Conservation (phyloP, 169 alveolate species). For the Eimeria praecox region DNA sequence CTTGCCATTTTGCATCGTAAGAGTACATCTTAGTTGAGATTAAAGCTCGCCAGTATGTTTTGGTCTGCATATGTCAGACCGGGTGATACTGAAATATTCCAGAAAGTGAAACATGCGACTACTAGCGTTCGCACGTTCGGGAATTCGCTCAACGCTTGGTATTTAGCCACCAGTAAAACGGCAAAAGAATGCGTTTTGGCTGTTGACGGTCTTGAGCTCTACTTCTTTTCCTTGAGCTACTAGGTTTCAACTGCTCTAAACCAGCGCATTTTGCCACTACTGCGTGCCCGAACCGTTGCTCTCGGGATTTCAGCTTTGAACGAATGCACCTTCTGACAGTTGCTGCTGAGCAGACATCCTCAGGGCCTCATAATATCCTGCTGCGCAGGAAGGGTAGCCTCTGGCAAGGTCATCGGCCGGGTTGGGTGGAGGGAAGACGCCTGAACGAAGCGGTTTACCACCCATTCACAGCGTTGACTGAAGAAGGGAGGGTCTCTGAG, state of each 20-base stretch:
- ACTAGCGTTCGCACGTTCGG: neutral
- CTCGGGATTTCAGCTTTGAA: neutral
- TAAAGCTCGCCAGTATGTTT: neutral
- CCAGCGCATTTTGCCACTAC: neutral
- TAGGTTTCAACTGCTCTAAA: neutral
- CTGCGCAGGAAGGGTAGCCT: slow-evolving; percentile 49
- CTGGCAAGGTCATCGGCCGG: slow-evolving; percentile 21
- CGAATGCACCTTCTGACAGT: slow-evolving; percentile 48
- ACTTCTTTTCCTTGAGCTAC: neutral
- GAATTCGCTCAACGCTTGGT: neutral
- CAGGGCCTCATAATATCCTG: slow-evolving; percentile 74
- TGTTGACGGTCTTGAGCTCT: neutral
- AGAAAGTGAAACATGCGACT: neutral
- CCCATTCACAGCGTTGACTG: slow-evolving; percentile 76
- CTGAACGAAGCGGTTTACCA: slow-evolving; percentile 78
- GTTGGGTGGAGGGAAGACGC: slow-evolving; percentile 63
- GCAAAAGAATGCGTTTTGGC: slow-evolving; percentile 17
- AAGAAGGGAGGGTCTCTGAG: slow-evolving; percentile 68
- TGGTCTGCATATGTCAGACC: slow-evolving; percentile 4
- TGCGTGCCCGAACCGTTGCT: neutral
- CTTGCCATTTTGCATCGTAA: neutral
- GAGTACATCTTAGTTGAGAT: neutral
- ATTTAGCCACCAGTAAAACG: neutral
- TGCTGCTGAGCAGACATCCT: slow-evolving; percentile 70
- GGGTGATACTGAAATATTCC: neutral